Percentiles rank a stretch among this genome's conserved stretches.
phyloP scores from a whole-genome alignment of 345 rosid species.

The Noccaea bulbosa region DNA sequence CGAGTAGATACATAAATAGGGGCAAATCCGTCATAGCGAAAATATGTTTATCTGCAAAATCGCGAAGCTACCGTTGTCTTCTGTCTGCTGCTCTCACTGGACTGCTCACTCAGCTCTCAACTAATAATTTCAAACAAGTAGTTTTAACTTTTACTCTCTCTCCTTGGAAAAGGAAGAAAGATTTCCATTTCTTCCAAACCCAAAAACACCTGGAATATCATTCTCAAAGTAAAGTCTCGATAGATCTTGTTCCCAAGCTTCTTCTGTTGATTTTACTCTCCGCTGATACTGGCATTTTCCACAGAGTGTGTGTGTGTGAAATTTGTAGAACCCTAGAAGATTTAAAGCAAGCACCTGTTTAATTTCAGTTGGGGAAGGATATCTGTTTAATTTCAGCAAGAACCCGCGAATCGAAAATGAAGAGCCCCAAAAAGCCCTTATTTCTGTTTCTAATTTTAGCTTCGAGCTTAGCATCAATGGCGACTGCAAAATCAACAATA shows the following conservation, averaged over 20 bases:
- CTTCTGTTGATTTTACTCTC: neutral
- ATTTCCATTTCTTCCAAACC: neutral
- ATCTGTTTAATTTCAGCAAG: no score
- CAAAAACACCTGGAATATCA: slow-evolving; percentile 19
- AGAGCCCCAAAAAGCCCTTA: slow-evolving; percentile 37
- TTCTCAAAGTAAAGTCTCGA: neutral
- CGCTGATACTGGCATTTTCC: neutral
- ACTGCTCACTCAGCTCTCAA: slow-evolving; percentile 13
- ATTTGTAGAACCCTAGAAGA: neutral
- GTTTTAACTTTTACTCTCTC: slow-evolving; percentile 28
- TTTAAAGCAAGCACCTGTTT: neutral
- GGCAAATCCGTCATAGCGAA: slow-evolving; percentile 44
- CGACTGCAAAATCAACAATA: slow-evolving; percentile 76
- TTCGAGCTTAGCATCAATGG: slow-evolving; percentile 44
- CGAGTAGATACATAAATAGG: neutral
- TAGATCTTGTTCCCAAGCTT: neutral
- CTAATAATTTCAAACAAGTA: neutral
- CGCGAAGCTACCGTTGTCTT: slow-evolving; percentile 50
- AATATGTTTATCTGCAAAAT: slow-evolving; percentile 33
- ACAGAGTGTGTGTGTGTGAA: neutral
- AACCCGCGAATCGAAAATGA: slow-evolving; percentile 48
- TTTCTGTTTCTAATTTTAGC: slow-evolving; percentile 43
- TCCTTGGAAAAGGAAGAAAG: slow-evolving; percentile 14
- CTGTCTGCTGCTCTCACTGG: slow-evolving; percentile 40
- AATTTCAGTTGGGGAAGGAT: neutral